Evolutionary conservation across 768 basidiomycete genomes (phyloP), one percentile per base, ranked within the genome.

Genomic region (Tremella fuciformis): DNA sequence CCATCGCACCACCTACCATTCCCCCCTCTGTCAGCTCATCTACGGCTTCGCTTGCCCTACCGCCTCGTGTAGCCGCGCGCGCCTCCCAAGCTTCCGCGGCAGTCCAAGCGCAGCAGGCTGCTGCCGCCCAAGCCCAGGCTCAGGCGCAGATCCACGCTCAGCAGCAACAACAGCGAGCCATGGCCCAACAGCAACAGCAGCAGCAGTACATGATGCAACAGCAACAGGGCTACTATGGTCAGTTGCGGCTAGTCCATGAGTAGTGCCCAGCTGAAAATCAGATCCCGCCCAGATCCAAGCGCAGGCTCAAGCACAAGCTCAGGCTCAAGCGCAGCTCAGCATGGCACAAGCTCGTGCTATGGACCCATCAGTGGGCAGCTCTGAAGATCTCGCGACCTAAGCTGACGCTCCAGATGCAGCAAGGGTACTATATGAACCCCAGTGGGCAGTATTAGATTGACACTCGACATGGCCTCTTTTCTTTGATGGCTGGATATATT

Each of bases 401-500:
- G 50, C 64, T 57, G 54, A 58, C 19, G 16, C 13, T 3, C 11
- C 37, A 40, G 26, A 41, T 38, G 15, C 21, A 39, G n/a, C 60
- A 72, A 59, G 67, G 65, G 24, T 72, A 72, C 53, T 72, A 72
- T 50, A 65, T 65, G 67, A 69, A 69, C 53, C 65, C 53, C 3
- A 64, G 67, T 15, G 62, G 59, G 24, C 55, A 63, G 22, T 69
- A 69, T 41, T 53, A 59, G 57, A 34, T 34, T 34, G 29, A 34
- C 29, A 6, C 29, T 34, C 29, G 29, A 34, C 29, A 34, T 11
- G 29, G 29, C 6, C 29, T 4, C 29, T 34, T 11, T 34, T 11
- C 29, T 34, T 34, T 11, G 29, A 34, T 34, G 29, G 29, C 4
- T 34, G 11, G 4, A 34, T 34, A 34, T 34, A 6, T 11, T 34